phyloP scores from a whole-genome alignment of 2,329 filamentous ascomycete species.

The Emericellopsis atlantica region DNA sequence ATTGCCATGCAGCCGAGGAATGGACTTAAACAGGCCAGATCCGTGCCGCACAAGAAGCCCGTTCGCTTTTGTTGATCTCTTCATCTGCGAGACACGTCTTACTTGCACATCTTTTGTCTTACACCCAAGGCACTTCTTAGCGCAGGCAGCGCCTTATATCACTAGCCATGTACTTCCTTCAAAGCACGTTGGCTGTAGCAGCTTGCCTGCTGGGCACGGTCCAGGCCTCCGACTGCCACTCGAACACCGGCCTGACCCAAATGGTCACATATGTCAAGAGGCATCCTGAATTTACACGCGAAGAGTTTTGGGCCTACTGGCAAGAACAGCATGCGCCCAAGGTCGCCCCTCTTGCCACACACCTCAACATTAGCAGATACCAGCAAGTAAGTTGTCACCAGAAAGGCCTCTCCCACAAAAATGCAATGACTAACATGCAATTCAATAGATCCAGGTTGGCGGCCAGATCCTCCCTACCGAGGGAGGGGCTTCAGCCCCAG shows the following conservation, averaged over 20 bases:
- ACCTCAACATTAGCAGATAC: conserved; percentile 14
- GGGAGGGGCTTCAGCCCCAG: conserved; percentile 6
- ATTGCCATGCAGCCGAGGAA: no score
- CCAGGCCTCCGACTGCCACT: conserved; percentile 15
- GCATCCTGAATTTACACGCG: conserved; percentile 9
- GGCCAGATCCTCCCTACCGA: conserved; percentile 12
- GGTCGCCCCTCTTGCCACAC: conserved; percentile 11
- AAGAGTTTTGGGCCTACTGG: conserved; percentile 17
- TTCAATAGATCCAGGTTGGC: conserved; percentile 10
- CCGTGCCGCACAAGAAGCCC: no score
- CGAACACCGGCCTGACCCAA: conserved; percentile 17
- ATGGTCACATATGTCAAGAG: conserved; percentile 17
- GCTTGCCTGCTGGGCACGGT: not conserved
- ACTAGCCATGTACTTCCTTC: no score
- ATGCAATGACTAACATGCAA: no score
- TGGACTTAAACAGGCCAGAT: no score
- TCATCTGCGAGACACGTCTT: no score
- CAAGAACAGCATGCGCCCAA: conserved; percentile 15
- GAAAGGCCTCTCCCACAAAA: no score
- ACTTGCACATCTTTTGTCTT: no score
- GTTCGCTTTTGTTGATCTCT: no score
- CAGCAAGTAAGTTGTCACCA: conserved; percentile 12
- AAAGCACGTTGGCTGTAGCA: no score
- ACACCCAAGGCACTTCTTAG: no score
- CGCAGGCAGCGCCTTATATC: no score